These are phyloP conservation scores for Alternaria sp. DNA, from an alignment of 2,329 filamentous ascomycete genomes.

Conservation along the genomic window DNA sequence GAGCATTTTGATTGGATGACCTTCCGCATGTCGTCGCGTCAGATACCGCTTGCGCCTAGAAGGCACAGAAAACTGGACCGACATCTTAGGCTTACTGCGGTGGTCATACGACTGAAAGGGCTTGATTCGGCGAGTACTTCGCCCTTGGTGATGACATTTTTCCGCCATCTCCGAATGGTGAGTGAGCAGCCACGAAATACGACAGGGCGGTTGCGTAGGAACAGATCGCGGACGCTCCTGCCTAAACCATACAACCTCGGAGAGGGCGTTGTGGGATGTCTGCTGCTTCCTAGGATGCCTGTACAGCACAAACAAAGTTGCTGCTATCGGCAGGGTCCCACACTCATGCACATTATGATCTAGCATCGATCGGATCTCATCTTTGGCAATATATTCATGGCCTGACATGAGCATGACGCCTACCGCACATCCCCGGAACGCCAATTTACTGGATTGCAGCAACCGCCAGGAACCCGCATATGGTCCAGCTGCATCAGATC, in stretches of 20 bases:
- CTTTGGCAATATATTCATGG: constrained; percentile 18
- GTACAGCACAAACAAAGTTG: not conserved
- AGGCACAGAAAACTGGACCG: not conserved
- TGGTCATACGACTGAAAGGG: not conserved
- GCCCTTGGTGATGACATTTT: not conserved
- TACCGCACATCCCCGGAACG: constrained; percentile 3
- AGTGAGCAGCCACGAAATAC: constrained; percentile 1
- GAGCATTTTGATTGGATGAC: constrained; percentile 19
- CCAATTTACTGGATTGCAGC: constrained; percentile 21
- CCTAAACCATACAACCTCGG: not conserved
- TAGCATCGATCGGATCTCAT: constrained; percentile 24
- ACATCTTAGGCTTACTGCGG: not conserved
- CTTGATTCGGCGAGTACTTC: not conserved
- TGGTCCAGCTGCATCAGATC: constrained; percentile 19
- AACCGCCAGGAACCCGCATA: constrained; percentile 16
- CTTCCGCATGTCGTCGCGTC: constrained; percentile 7
- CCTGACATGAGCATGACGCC: constrained; percentile 17
- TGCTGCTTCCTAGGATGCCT: constrained; percentile 4
- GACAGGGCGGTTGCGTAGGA: not conserved
- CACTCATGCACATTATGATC: constrained; percentile 17
- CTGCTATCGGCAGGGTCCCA: not conserved
- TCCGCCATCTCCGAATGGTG: not conserved
- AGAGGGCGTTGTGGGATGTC: constrained; percentile 2
- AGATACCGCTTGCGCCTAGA: constrained; percentile 3
- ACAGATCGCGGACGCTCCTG: not conserved